A percentile compares a stretch with the other conserved stretches of the same genome.
Evolutionary conservation across 352 stramenopile genomes (phyloP).

Genomic region (Globisporangium okanoganense): DNA sequence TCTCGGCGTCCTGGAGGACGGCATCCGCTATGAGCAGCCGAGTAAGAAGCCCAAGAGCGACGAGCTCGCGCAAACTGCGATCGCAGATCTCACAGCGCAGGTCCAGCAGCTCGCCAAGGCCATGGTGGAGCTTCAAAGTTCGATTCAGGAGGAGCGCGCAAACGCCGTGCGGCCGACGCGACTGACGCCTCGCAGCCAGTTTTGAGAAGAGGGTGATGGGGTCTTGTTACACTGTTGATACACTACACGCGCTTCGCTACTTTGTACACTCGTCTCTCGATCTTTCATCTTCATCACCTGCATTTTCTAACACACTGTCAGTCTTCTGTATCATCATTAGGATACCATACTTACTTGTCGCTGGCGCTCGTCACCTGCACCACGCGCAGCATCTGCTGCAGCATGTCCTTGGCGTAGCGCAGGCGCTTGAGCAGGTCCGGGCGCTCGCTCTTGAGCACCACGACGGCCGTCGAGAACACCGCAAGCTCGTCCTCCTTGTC

Average conservation of each 20-base stretch:
- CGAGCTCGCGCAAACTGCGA: conserved; percentile 8
- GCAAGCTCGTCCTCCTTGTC: conserved; percentile 70
- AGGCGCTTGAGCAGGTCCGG: conserved; percentile 74
- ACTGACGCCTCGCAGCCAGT: background rate
- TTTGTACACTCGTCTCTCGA: conserved; percentile 2
- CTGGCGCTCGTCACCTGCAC: background rate
- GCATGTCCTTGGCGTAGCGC: conserved; percentile 95
- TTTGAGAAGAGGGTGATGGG: background rate
- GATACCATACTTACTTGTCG: background rate
- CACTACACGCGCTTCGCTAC: conserved; percentile 2
- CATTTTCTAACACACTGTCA: background rate
- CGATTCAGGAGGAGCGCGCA: conserved; percentile 17
- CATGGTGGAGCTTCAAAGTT: conserved; percentile 29
- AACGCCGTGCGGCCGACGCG: conserved; percentile 5
- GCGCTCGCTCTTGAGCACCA: conserved; percentile 55
- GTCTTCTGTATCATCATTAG: background rate
- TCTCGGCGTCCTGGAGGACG: conserved; percentile 38
- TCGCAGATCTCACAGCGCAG: conserved; percentile 35
- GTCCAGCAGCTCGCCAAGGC: conserved; percentile 39
- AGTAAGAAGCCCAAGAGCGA: conserved; percentile 29
- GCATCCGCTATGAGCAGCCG: conserved; percentile 51
- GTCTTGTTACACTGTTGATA: conserved; percentile 1
- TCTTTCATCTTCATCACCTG: conserved; percentile 2
- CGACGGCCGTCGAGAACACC: conserved; percentile 44
- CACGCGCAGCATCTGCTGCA: conserved; percentile 88